A percentile compares a stretch with the other conserved stretches of the same genome.
phyloP scores from a whole-genome alignment of 2,329 filamentous ascomycete genomes.

The Stachybotrys chlorohalonatus region DNA sequence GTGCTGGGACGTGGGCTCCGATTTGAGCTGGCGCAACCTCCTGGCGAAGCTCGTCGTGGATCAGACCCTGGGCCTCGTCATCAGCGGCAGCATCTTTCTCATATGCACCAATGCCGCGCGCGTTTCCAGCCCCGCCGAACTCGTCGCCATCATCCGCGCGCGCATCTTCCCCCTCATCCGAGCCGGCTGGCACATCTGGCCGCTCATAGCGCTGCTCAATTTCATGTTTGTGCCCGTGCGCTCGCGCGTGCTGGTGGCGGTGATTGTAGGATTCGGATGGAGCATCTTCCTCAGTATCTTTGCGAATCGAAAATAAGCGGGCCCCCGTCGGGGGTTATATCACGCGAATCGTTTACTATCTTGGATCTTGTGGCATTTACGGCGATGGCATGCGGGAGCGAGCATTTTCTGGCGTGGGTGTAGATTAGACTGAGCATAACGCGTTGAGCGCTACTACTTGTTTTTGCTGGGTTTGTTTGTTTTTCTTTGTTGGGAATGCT shows the following conservation, averaged over 20 bases:
- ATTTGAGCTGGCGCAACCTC: slow-evolving; percentile 25
- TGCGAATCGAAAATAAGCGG: slow-evolving; percentile 12
- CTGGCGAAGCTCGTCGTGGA: slow-evolving; percentile 24
- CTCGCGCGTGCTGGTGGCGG: slow-evolving; percentile 23
- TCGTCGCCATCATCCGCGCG: slow-evolving; percentile 16
- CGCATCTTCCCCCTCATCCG: slow-evolving; percentile 19
- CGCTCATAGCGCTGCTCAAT: slow-evolving; percentile 23
- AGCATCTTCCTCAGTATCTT: slow-evolving; percentile 27
- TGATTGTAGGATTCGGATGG: slow-evolving; percentile 26
- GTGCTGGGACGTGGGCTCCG: slow-evolving; percentile 11
- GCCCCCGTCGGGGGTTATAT: too few relatives aligned
- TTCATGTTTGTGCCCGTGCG: slow-evolving; percentile 26
- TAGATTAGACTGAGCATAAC: too few relatives aligned
- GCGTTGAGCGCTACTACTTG: neutral
- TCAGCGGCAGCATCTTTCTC: slow-evolving; percentile 23
- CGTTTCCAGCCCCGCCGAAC: slow-evolving; percentile 12
- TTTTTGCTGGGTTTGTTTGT: too few relatives aligned
- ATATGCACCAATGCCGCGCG: slow-evolving; percentile 25
- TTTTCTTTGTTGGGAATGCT: too few relatives aligned
- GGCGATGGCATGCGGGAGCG: neutral
- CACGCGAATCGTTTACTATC: neutral
- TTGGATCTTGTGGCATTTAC: neutral
- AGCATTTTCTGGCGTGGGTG: neutral
- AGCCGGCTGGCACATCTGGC: slow-evolving; percentile 28
- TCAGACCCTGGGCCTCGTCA: slow-evolving; percentile 23